These are phyloP conservation scores for Fusarium siculi DNA, from an alignment of 2,329 filamentous ascomycete species.

Conservation along the genomic window DNA sequence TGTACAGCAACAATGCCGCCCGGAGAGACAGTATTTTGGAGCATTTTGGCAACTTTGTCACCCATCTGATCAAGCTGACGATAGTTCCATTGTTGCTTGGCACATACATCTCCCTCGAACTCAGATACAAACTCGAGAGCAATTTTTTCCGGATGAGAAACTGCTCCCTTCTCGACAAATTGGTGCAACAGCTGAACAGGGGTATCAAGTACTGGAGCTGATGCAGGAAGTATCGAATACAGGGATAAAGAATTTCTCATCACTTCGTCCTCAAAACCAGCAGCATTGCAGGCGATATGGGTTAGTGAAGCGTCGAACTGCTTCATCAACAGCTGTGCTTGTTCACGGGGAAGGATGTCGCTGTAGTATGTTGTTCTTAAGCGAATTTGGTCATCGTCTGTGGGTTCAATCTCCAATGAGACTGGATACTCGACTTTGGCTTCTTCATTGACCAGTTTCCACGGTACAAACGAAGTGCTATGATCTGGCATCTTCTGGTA, in stretches of 20 bases:
- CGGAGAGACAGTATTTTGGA: slow-evolving; percentile 60
- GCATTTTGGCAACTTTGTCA: slow-evolving; percentile 76
- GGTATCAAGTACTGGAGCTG: slow-evolving; percentile 65
- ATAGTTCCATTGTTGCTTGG: slow-evolving; percentile 76
- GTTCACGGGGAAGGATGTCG: slow-evolving; percentile 72
- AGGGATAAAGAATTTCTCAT: slow-evolving; percentile 50
- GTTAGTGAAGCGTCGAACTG: slow-evolving; percentile 78
- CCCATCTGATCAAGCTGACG: slow-evolving; percentile 75
- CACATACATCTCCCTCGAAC: slow-evolving; percentile 58
- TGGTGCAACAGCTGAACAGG: slow-evolving; percentile 75
- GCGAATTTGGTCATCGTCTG: slow-evolving; percentile 57
- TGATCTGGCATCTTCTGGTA: slow-evolving; percentile 72
- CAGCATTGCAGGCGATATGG: slow-evolving; percentile 64
- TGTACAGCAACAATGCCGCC: slow-evolving; percentile 78
- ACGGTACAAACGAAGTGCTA: slow-evolving; percentile 52
- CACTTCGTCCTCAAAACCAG: slow-evolving; percentile 54
- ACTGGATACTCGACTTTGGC: slow-evolving; percentile 81
- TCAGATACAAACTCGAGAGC: slow-evolving; percentile 81
- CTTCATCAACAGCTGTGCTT: slow-evolving; percentile 72
- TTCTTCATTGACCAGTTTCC: slow-evolving; percentile 72
- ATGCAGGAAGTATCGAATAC: slow-evolving; percentile 74
- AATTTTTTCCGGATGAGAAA: slow-evolving; percentile 63
- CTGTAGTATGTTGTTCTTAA: slow-evolving; percentile 75
- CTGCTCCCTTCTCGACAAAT: slow-evolving; percentile 76
- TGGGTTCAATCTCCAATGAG: slow-evolving; percentile 81